Conservation (phyloP, 2,329 filamentous ascomycete species). For the Fusarium marasasianum region DNA sequence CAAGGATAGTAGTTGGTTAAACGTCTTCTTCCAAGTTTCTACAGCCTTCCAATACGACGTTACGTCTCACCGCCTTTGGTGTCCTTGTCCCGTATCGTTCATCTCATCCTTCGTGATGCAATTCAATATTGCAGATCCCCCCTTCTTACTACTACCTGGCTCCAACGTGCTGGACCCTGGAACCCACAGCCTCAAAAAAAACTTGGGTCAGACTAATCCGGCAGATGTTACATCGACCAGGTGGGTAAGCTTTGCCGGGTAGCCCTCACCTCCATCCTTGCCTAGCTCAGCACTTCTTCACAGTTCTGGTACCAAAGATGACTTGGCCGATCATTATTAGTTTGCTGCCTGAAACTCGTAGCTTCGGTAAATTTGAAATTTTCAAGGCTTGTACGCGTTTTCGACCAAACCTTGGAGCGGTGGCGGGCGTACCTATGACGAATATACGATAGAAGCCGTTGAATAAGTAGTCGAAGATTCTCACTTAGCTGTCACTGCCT, state of each 20-base stretch:
- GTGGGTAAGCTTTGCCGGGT: not conserved
- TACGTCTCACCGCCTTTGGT: not conserved
- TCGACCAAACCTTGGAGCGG: not conserved
- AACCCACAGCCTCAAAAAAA: not conserved
- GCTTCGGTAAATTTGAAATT: not conserved
- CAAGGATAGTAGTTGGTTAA: not conserved
- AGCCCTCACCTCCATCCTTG: not conserved
- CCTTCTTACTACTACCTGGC: not conserved
- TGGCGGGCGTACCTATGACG: not conserved
- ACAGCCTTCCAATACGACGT: not conserved
- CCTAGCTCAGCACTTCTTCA: not conserved
- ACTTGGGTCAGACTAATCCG: not conserved
- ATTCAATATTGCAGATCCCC: constrained; percentile 2
- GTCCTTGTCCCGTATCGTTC: not conserved
- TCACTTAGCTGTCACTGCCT: not conserved
- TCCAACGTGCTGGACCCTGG: not conserved
- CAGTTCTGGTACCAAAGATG: not conserved
- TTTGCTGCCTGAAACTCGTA: constrained; percentile 3
- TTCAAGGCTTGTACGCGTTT: not conserved
- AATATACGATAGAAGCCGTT: not conserved
- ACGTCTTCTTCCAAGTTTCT: not conserved
- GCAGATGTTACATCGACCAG: constrained; percentile 2
- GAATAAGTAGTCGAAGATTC: constrained; percentile 19
- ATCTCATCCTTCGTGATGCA: not conserved
- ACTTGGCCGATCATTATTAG: constrained; percentile 7